Percentiles rank a stretch among this genome's conserved stretches.
phyloP scores from a whole-genome alignment of 2,329 filamentous ascomycete genomes.

The Pseudogymnoascus sp. region DNA sequence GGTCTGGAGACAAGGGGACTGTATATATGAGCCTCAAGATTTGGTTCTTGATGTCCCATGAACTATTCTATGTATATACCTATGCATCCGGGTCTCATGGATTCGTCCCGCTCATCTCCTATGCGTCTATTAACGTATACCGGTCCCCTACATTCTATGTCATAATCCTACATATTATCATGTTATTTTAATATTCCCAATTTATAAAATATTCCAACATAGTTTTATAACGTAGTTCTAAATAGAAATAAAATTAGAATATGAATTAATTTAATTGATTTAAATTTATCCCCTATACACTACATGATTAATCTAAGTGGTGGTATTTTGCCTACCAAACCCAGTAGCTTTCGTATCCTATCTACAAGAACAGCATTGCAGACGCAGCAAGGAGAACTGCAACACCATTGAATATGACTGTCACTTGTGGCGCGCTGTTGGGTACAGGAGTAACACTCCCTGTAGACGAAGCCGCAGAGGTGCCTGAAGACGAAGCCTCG shows the following conservation, averaged over 20 bases:
- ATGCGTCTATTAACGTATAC: neutral
- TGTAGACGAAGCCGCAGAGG: neutral
- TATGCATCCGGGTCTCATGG: neutral
- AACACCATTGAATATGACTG: neutral
- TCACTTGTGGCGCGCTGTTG: neutral
- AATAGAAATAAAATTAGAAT: no score
- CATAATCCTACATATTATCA: neutral
- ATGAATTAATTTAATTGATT: no score
- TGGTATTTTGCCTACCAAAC: no score
- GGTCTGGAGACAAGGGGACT: neutral
- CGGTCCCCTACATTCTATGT: neutral
- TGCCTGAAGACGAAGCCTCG: neutral
- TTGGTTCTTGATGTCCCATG: neutral
- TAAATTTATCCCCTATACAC: no score
- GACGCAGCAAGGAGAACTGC: neutral
- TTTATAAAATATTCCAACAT: no score
- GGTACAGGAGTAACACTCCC: neutral
- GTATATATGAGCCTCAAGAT: neutral
- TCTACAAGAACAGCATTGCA: neutral
- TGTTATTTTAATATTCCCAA: neutral
- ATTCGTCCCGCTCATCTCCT: neutral
- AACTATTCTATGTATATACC: neutral
- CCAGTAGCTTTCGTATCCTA: neutral
- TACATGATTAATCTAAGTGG: no score
- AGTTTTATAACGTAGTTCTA: no score